Percentiles rank a stretch among this genome's conserved stretches.
Conservation (phyloP, 129 eudicot genomes). For the Flaveria brownii region DNA sequence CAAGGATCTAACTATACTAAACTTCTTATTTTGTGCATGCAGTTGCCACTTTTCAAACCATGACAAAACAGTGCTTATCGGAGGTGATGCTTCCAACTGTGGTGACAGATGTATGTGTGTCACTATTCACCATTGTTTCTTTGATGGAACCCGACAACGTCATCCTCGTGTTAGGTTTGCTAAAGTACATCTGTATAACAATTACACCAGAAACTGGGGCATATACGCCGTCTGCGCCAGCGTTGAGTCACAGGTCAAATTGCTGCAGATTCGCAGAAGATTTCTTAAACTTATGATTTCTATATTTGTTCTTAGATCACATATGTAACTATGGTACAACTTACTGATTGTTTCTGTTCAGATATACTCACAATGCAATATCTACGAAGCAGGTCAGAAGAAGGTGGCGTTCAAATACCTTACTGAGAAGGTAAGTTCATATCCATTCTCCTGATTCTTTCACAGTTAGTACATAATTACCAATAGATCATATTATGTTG, state of each 20-base stretch:
- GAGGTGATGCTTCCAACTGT: slow-evolving; percentile 73
- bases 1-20: neutral
- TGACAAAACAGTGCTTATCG: slow-evolving; percentile 83
- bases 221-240: slow-evolving; percentile 93
- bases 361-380: slow-evolving; percentile 88
- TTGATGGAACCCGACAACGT: slow-evolving; percentile 89
- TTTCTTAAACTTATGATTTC: neutral
- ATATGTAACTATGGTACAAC: neutral
- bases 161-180: slow-evolving; percentile 96
- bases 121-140: slow-evolving; percentile 88
- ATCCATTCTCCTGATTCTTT: neutral
- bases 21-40: slow-evolving; percentile 16
- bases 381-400: slow-evolving; percentile 91
- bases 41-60: slow-evolving; percentile 86
- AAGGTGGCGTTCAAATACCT: slow-evolving; percentile 73
- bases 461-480: neutral
- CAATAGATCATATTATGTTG: slow-evolving; percentile 3
- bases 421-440: slow-evolving; percentile 70
- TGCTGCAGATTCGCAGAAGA: neutral
- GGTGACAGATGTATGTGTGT: slow-evolving; percentile 83
- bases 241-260: slow-evolving; percentile 82
- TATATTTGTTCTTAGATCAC: neutral
- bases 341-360: slow-evolving; percentile 25
- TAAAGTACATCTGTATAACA: slow-evolving; percentile 88
- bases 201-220: slow-evolving; percentile 89